Evolutionary conservation across 179 eudicot genomes (phyloP), one percentile per base, ranked within the genome.

Genomic region (Amaranthus tricolor): DNA sequence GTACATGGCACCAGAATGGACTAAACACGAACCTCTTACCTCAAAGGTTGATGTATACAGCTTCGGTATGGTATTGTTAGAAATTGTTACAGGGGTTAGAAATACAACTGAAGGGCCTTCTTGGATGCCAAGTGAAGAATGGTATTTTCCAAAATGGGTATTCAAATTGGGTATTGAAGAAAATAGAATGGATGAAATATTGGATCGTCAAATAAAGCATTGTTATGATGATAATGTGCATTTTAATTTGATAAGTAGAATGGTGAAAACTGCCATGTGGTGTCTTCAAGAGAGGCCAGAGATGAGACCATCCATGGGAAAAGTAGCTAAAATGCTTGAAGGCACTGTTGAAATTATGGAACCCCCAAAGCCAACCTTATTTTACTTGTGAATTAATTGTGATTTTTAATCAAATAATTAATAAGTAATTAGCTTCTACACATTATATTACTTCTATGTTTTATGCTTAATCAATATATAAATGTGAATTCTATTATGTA

Each of bases 201-300:
- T 91, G 79, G 98, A 93, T 68, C 45, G 44, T 10, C 85, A 78
- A 50, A 89, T 93, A 21, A 91, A 79, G 77, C 77, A 86, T 5
- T 61, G 69, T 7, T 93, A 87, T 16, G 93, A 91, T 57, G 76
- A 76, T 53, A 81, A 81, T 52, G 84, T 74, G 17, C 96, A 93
- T 63, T 84, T 84, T 51, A 84, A 85, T 15, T 71, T 91, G 82
- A 86, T 93, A 0, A 78, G 86, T 44, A 82, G 98, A 67, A 91
- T 93, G 98, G 96, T 93, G 81, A 91, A 91, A 80, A 93, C 98
- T 0, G 96, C 96, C 0, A 87, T 93, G 88, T 93, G 98, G 98
- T 93, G 98, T 77, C 82, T 93, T n/a, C 98, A 93, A 70, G 98
- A 93, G 75, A 83, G 85, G 81, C 89, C 94, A 0, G 98, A 93